phyloP scores from a whole-genome alignment of 306 rosid genomes.

The Leucaena leucocephala region DNA sequence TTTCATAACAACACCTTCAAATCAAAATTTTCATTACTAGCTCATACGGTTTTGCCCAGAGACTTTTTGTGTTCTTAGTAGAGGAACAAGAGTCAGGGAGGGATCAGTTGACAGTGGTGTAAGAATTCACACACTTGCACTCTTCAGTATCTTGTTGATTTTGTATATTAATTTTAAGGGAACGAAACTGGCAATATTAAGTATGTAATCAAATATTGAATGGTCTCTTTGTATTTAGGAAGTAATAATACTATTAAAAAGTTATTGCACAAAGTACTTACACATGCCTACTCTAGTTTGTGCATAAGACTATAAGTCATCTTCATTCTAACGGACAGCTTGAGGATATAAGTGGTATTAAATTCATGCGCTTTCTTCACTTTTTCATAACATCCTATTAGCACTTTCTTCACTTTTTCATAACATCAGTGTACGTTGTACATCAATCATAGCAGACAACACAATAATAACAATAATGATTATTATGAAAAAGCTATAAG shows the following conservation, averaged over 20 bases:
- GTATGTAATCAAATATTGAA: background rate
- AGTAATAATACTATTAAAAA: background rate
- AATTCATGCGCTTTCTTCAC: too few species aligned
- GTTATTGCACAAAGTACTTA: too few species aligned
- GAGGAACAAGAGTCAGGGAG: background rate
- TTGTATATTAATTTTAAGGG: background rate
- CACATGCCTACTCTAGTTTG: too few species aligned
- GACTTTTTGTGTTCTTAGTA: background rate
- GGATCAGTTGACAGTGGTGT: background rate
- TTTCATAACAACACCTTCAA: conserved; percentile 36
- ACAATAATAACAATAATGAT: too few species aligned
- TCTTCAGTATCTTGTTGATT: background rate
- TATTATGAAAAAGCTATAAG: too few species aligned
- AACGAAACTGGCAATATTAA: background rate
- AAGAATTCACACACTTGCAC: background rate
- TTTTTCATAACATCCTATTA: too few species aligned
- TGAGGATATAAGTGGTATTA: too few species aligned
- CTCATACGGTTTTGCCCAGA: background rate
- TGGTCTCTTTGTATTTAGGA: background rate
- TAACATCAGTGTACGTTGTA: too few species aligned
- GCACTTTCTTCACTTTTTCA: too few species aligned
- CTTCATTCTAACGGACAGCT: too few species aligned
- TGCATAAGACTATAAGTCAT: too few species aligned
- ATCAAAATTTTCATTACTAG: background rate
- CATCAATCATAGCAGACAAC: too few species aligned